These are phyloP conservation scores for Nelumbo lutea DNA, from an alignment of 164 flowering plant species.

Conservation along the genomic window DNA sequence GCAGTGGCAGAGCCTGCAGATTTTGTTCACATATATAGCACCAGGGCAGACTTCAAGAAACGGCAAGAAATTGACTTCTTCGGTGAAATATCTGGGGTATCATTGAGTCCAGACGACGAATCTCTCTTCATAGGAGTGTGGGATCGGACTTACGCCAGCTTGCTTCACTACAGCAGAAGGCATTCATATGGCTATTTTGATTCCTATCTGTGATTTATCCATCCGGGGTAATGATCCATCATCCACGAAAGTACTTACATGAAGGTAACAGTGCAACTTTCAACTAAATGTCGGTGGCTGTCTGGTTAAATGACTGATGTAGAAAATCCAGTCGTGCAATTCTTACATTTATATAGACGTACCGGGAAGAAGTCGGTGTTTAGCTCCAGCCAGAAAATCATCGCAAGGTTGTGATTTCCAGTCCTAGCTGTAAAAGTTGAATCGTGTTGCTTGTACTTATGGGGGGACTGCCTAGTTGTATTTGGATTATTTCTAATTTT, in stretches of 20 bases:
- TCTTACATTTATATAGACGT: not conserved
- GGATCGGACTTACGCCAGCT: slow-evolving; percentile 24
- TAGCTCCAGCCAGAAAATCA: not conserved
- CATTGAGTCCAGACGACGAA: slow-evolving; percentile 24
- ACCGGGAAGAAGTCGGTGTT: not conserved
- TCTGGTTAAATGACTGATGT: not conserved
- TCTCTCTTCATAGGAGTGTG: slow-evolving; percentile 22
- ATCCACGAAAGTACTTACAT: not conserved
- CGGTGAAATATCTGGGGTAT: slow-evolving; percentile 26
- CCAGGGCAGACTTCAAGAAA: slow-evolving; percentile 6
- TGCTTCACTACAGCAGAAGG: slow-evolving; percentile 7
- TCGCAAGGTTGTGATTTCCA: not conserved
- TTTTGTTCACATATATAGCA: slow-evolving; percentile 21
- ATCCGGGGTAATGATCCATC: not conserved
- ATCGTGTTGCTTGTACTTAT: too few species aligned
- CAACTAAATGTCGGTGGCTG: not conserved
- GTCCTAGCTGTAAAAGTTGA: not conserved
- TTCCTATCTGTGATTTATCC: not conserved
- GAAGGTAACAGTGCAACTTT: not conserved
- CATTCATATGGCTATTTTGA: not conserved
- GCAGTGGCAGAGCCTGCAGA: slow-evolving; percentile 31
- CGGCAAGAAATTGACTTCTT: slow-evolving; percentile 26
- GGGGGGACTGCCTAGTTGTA: not conserved
- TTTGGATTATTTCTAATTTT: too few species aligned
- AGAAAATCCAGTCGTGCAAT: not conserved